Evolutionary conservation across 768 basidiomycete genomes (phyloP).

Genomic region (Pluteus cervinus): DNA sequence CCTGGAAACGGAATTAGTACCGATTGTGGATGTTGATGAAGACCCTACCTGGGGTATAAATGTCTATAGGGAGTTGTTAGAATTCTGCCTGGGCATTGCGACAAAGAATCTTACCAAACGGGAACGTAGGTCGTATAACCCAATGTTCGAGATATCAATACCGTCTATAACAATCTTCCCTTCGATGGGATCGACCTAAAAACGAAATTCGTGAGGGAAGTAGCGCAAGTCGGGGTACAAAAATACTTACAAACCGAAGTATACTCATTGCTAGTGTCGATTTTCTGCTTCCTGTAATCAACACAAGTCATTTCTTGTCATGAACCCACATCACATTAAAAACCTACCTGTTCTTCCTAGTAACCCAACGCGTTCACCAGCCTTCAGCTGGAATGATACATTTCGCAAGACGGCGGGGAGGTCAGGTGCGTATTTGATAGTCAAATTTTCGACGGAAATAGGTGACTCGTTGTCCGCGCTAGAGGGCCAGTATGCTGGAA

Average conservation of each 20-base stretch:
- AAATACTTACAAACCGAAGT: constrained; percentile 61
- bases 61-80: constrained; percentile 36
- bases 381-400: constrained; percentile 66
- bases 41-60: constrained; percentile 65
- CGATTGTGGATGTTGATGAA: background rate
- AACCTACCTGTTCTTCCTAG: constrained; percentile 64
- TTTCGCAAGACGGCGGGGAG: constrained; percentile 74
- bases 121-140: constrained; percentile 77
- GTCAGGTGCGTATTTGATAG: constrained; percentile 79
- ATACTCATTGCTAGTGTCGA: constrained; percentile 85
- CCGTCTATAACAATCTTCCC: constrained; percentile 84
- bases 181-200: constrained; percentile 62
- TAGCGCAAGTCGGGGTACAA: background rate
- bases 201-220: constrained; percentile 4
- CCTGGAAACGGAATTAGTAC: constrained; percentile 24
- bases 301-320: constrained; percentile 2
- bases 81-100: constrained; percentile 2
- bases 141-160: constrained; percentile 82
- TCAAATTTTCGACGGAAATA: constrained; percentile 67
- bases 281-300: constrained; percentile 79
- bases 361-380: constrained; percentile 72
- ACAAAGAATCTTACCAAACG: constrained; percentile 45
- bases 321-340: background rate
- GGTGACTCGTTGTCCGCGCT: constrained; percentile 52
- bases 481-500: constrained; percentile 93